Evolutionary conservation across 225 moss, liverwort and hornwort species (phyloP).

Genomic region (Lunularia cruciata): DNA sequence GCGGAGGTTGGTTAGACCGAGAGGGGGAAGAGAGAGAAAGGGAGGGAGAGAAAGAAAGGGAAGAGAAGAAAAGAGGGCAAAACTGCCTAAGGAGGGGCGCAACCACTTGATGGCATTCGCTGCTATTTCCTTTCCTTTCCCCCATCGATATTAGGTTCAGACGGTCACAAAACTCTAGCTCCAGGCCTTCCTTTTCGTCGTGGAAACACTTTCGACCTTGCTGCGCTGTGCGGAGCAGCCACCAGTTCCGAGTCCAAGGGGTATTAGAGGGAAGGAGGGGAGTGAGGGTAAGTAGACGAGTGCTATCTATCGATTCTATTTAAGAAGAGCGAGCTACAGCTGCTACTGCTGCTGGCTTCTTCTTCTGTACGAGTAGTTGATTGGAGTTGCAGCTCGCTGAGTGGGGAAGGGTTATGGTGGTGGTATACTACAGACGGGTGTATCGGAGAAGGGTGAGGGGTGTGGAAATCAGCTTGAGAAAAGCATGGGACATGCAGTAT

Average conservation of each 20-base stretch:
- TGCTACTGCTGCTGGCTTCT: too few relatives aligned
- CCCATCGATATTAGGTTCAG: not conserved
- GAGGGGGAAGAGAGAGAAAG: not conserved
- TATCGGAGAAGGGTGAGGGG: not conserved
- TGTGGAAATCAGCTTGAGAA: slow-evolving; percentile 8
- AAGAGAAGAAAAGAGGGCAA: not conserved
- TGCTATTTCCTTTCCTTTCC: not conserved
- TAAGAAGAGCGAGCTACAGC: not conserved
- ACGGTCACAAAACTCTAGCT: not conserved
- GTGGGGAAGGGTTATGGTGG: not conserved
- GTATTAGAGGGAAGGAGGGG: not conserved
- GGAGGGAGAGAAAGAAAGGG: too few relatives aligned
- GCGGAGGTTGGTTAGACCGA: not conserved
- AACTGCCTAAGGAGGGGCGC: too few relatives aligned
- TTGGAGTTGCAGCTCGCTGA: too few relatives aligned
- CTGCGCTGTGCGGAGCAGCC: not conserved
- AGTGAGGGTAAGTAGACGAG: not conserved
- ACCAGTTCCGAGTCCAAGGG: too few relatives aligned
- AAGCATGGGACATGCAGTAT: slow-evolving; percentile 29
- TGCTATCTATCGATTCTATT: too few relatives aligned
- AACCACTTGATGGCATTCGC: too few relatives aligned
- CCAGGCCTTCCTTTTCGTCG: too few relatives aligned
- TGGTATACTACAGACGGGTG: not conserved
- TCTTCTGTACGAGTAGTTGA: too few relatives aligned
- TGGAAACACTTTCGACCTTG: not conserved